Base-by-base conservation (phyloP, 495 filamentous ascomycete genomes). In the Neohortaea acidophila region DNA sequence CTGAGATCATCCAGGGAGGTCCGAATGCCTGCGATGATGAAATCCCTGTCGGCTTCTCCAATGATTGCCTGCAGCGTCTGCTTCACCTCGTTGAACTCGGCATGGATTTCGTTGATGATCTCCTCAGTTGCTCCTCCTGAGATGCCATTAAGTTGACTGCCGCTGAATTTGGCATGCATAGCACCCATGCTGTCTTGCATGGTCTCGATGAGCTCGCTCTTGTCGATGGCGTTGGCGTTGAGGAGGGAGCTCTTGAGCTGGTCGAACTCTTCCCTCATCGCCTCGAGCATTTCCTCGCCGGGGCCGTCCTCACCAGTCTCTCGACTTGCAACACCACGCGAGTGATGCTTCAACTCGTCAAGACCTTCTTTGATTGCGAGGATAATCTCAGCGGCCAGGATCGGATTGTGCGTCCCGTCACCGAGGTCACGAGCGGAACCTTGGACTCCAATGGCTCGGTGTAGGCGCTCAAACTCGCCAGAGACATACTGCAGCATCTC, bases 401-500 rank as follows among this genome's bases (percentile, higher is more conserved):
- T 22, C 43, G 44, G 4, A 32, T 23, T 2, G 36, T 8, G 15
- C n/a, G 18, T 15, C 17, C 26, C 41, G 5, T 37, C 37, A 17
- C 24, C 21, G 41, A 44, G 24, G 12, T 47, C 39, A n/a, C 30
- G 21, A 15, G 33, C 14, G 13, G 9, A 26, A 4, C 39, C 42
- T 12, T 31, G 36, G 5, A 20, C 23, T 17, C 30, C 48, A 23
- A 61, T 29, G 10, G 51, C 33, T 35, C 58, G 48, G 45, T 56
- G 47, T 12, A 62, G 66, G n/a, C 70, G 68, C 51, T 84, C 79
- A 33, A 86, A 73, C 51, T 89, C 78, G 31, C 75, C 70, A 53
- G 77, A 79, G 57, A 93, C 74, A 34, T 78, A 72, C 20, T 77
- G 73, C 14, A 78, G 62, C 37, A 79, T 60, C 45, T 77, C 73